Conservation (phyloP, 2,329 filamentous ascomycete species). For the Fusarium sp. region DNA sequence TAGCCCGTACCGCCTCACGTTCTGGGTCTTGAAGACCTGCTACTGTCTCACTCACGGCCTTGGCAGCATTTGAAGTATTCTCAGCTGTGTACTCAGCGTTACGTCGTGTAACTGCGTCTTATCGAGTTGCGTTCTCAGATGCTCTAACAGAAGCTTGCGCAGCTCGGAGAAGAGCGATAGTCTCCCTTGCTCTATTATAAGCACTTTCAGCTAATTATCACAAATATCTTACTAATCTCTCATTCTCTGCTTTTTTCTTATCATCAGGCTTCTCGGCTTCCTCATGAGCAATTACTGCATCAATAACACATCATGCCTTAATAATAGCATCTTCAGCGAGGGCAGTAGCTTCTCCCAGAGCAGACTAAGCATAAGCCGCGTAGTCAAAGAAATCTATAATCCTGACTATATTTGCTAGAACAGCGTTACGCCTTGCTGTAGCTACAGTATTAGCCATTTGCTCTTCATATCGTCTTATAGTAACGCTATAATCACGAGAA, state of each 20-base stretch:
- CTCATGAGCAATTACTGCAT: slow-evolving; percentile 11
- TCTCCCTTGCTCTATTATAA: slow-evolving; percentile 19
- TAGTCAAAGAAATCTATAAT: slow-evolving; percentile 23
- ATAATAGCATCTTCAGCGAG: slow-evolving; percentile 26
- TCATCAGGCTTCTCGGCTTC: slow-evolving; percentile 19
- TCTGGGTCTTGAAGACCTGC: slow-evolving; percentile 18
- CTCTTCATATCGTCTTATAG: slow-evolving; percentile 19
- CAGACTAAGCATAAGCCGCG: slow-evolving; percentile 21
- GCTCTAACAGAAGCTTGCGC: slow-evolving; percentile 16
- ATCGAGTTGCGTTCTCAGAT: slow-evolving; percentile 10
- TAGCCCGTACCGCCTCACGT: slow-evolving; percentile 3
- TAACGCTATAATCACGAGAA: background rate
- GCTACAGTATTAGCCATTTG: slow-evolving; percentile 12
- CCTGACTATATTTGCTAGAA: background rate
- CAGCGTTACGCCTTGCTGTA: slow-evolving; percentile 10
- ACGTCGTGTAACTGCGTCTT: slow-evolving; percentile 8
- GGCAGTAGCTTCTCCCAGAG: slow-evolving; percentile 19
- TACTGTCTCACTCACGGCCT: background rate
- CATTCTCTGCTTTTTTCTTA: slow-evolving; percentile 20
- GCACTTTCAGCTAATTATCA: slow-evolving; percentile 25
- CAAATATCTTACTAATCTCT: slow-evolving; percentile 5
- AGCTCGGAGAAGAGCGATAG: slow-evolving; percentile 13
- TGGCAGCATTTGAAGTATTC: background rate
- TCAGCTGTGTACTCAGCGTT: slow-evolving; percentile 13
- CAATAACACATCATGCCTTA: slow-evolving; percentile 20